Evolutionary conservation across 179 eudicot genomes (phyloP), one percentile per base, ranked within the genome.

Genomic region (Camellia oleifera): DNA sequence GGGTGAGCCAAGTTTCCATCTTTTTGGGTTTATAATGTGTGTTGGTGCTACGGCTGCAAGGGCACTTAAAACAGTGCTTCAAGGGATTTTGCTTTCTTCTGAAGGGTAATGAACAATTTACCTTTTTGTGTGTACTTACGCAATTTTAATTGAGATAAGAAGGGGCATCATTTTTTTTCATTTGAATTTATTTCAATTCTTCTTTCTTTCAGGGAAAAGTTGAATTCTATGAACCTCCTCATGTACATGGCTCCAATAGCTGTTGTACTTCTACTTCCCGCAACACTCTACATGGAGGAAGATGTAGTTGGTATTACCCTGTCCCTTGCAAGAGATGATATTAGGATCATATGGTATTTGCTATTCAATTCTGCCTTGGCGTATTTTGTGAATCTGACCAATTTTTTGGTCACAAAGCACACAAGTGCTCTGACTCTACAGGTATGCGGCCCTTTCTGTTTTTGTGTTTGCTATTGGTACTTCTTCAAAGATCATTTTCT

Each of bases 1-100:
- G 94, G 92, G 94, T 58, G 97, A 92, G 80, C 97, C 97, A 69
- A 91, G 93, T 83, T 92, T 92, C 90, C 94, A 90, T 78, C 88
- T 92, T 26, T 92, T 90, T 76, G 97, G 97, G 5, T 91, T 92
- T 82, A 69, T 92, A 42, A 89, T 92, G 90, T 92, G 96, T 75
- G 76, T 92, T 61, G 92, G 90, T 81, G 97, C 97, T 77, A 92
- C 97, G 14, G 97, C 97, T 88, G 97, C 97, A 42, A 89, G 94
- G 78, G 97, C 92, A 76, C 88, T 92, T 54, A 92, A 92, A 80
- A 84, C 94, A 0, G 97, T 92, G 78, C 84, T 92, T 83, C 94
- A 91, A 84, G 94, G 97, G 71, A 91, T 92, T 77, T 83, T 92
- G 83, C 88, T 92, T 75, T 92, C 97, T 69, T 91, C 94, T 75